phyloP scores from a whole-genome alignment of 2,329 filamentous ascomycete species.

The Malbranchea zuffiana region DNA sequence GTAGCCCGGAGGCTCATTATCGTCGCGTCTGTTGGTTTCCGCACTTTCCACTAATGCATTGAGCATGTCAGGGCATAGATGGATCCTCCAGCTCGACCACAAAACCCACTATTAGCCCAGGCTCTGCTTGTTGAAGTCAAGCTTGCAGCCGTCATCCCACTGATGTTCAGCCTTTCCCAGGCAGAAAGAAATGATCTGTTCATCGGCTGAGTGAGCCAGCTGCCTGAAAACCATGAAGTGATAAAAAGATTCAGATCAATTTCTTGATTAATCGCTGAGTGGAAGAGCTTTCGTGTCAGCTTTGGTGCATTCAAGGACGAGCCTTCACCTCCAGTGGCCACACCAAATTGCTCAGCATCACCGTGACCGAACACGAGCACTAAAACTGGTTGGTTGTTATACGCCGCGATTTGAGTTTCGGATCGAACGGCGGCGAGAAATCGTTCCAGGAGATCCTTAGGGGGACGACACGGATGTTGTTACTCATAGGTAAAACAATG shows the following conservation, averaged over 20 bases:
- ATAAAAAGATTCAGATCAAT: slow-evolving; percentile 8
- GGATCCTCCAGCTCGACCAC: slow-evolving; percentile 5
- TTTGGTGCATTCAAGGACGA: neutral
- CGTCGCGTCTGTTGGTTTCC: neutral
- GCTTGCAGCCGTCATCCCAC: slow-evolving; percentile 5
- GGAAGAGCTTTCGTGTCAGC: slow-evolving; percentile 5
- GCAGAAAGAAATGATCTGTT: neutral
- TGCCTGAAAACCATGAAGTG: slow-evolving; percentile 11
- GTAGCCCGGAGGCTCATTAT: neutral
- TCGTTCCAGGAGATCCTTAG: slow-evolving; percentile 7
- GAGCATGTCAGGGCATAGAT: slow-evolving; percentile 8
- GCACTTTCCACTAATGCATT: slow-evolving; percentile 5
- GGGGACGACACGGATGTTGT: neutral
- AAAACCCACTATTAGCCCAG: slow-evolving; percentile 6
- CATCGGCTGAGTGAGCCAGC: slow-evolving; percentile 8
- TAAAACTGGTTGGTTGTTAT: slow-evolving; percentile 6
- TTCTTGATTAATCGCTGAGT: neutral
- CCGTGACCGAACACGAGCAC: slow-evolving; percentile 11
- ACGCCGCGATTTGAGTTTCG: slow-evolving; percentile 6
- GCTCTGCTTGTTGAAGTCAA: slow-evolving; percentile 1
- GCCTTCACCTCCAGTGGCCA: slow-evolving; percentile 5
- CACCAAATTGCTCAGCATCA: slow-evolving; percentile 2
- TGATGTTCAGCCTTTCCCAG: slow-evolving; percentile 7
- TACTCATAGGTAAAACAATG: slow-evolving; percentile 10
- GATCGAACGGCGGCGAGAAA: slow-evolving; percentile 9